Base-by-base conservation (phyloP, 2,329 filamentous ascomycete genomes). In the Anthostomella pinea region DNA sequence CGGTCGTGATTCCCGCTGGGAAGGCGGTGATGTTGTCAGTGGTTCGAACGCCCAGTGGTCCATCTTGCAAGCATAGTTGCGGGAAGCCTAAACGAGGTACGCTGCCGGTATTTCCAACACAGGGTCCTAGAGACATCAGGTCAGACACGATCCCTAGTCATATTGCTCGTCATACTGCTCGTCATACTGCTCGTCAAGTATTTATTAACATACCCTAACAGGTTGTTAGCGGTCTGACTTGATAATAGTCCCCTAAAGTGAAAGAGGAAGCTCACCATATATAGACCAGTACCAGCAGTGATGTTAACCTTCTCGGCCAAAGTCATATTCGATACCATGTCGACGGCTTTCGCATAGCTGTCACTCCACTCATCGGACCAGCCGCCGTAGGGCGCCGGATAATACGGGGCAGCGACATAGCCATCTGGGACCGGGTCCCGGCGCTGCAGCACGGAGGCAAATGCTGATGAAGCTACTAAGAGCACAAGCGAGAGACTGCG, bases 251-350 rank as follows among this genome's bases (percentile, higher is more conserved):
- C n/a, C n/a, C n/a, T n/a, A n/a, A n/a, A n/a, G n/a, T n/a, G n/a
- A n/a, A n/a, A n/a, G n/a, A n/a, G n/a, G 18, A 9, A 68, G 25
- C 48, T 35, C 40, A 75, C 84, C 85, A 88, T 89, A 46, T 72
- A 83, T 26, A 82, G 72, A 1, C 85, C 85, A 1, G 75, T 82
- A 3, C 85, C 85, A 2, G 77, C 76, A 0, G 84, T 88, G 33
- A 89, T 72, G 54, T 89, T 90, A 3, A 83, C 81, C 65, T 90
- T 91, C 58, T 90, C 86, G 2, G 84, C 85, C 38, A 91, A 62
- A 0, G 85, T 90, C 85, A 91, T 87, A 30, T 79, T 75, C 35
- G 78, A 75, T 11, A 91, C 85, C 10, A 90, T 60, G 3, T 68
- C 61, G 39, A 79, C 72, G 1, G 86, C 86, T 52, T 85, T 87